Conservation (phyloP, 345 rosid species). For the Eucalyptus polybractea region DNA sequence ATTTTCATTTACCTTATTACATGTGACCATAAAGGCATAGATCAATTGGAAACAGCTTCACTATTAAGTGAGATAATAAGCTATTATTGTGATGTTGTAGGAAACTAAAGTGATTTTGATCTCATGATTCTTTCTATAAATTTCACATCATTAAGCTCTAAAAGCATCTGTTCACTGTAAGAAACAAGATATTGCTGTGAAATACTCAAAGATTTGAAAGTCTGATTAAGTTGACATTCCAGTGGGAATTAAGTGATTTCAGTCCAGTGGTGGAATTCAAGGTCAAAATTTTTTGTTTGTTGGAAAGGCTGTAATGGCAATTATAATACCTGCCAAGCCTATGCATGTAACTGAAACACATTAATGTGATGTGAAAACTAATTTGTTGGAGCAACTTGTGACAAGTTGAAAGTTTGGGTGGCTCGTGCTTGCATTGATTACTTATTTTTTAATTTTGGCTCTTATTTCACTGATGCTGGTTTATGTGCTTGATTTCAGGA, state of each 20-base stretch:
- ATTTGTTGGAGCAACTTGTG: neutral
- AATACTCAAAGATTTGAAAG: neutral
- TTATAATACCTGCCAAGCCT: neutral
- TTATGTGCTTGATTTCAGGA: constrained; percentile 35
- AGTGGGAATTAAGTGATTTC: neutral
- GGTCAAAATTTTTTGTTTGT: neutral
- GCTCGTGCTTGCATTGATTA: neutral
- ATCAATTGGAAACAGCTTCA: neutral
- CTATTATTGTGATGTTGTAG: neutral
- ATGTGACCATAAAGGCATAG: neutral
- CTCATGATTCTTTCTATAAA: neutral
- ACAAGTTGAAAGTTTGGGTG: neutral
- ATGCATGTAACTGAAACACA: neutral
- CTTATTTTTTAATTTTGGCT: neutral
- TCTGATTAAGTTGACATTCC: neutral
- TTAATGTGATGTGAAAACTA: neutral
- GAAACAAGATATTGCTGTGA: neutral
- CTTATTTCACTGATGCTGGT: neutral
- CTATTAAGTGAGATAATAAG: neutral
- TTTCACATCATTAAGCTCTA: neutral
- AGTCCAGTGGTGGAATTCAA: neutral
- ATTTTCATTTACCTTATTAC: neutral
- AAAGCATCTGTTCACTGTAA: neutral
- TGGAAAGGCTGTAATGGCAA: neutral
- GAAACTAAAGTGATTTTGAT: neutral